Percentiles rank a stretch among this genome's conserved stretches.
Conservation (phyloP, 495 filamentous ascomycete genomes). For the Penicillium verhagenii region DNA sequence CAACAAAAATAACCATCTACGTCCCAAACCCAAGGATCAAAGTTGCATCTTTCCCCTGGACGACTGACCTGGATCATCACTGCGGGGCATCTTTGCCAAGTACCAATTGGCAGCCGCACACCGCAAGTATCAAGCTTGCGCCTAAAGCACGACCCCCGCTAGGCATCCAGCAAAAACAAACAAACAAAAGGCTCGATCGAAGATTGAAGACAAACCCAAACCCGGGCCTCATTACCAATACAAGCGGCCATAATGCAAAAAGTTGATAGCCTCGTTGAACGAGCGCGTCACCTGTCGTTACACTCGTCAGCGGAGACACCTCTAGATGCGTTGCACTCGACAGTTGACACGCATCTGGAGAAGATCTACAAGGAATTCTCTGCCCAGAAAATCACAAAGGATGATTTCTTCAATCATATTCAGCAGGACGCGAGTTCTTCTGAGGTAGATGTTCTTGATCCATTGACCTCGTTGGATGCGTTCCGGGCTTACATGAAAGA, state of each 20-base stretch:
- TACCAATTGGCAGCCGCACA: neutral
- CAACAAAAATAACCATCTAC: neutral
- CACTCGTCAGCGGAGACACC: slow-evolving; percentile 1
- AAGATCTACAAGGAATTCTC: slow-evolving; percentile 32
- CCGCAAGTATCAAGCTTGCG: neutral
- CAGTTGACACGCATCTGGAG: slow-evolving; percentile 30
- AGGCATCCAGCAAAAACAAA: no score
- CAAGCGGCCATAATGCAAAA: slow-evolving; percentile 9
- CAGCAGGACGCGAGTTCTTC: slow-evolving; percentile 18
- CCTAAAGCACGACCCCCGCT: neutral
- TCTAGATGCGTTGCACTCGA: slow-evolving; percentile 26
- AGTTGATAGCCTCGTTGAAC: slow-evolving; percentile 18
- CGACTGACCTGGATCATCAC: neutral
- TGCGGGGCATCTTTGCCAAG: neutral
- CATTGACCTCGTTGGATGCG: slow-evolving; percentile 40
- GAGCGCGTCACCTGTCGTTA: slow-evolving; percentile 19
- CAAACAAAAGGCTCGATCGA: neutral
- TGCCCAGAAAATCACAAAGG: neutral
- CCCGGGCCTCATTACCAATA: neutral
- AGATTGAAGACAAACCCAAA: neutral
- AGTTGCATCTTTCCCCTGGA: neutral
- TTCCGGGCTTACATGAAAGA: slow-evolving; percentile 64
- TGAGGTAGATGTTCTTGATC: slow-evolving; percentile 9
- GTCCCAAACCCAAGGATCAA: neutral
- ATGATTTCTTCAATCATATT: slow-evolving; percentile 27